Base-by-base conservation (phyloP, 73 alveolate genomes). In the Tetrahymena thermophila region DNA sequence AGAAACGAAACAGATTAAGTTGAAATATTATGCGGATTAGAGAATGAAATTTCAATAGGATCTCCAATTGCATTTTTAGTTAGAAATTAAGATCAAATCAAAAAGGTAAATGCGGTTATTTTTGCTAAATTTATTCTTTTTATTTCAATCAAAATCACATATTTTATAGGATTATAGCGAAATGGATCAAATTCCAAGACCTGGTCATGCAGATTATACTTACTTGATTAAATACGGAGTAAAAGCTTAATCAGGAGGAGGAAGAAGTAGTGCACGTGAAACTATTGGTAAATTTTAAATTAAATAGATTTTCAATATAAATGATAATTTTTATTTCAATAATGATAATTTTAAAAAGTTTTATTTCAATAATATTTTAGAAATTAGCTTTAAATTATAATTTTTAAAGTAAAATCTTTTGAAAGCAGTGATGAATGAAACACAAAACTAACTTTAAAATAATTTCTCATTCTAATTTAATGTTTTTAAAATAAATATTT, bases 141-240 rank as follows among this genome's bases (percentile, higher is more conserved):
- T 3, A 2, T 43, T 23, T 23, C 35, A 38, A 42, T 85, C 56
- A 8, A 43, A 85, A 83, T 21, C 34, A 38, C 1, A 23, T 31
- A 25, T 10, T 25, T 71, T 71, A 28, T n/a, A 85, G 43, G 96
- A 94, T 85, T 94, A 94, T 84, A 43, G 93, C 17, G 83, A 94
- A 84, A 85, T 94, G 83, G 96, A 83, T 25, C 21, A 94, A 10
- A 94, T 96, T 15, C 98, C 99, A 15, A 93, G 99, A 34, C 99
- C 99, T 4, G 99, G 99, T 13, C 99, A 98, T 85, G 99, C 99
- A 4, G 99, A 98, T 94, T 97, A 94, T 94, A 97, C 99, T 14
- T 98, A 98, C 94, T 94, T 96, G 94, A 94, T 94, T 85, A 98
- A 98, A 94, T 98, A 98, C 40, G 98, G 98, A 35, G 94, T 96